These are phyloP conservation scores for Magnaporthiopsis rhizophila DNA, from an alignment of 2,329 filamentous ascomycete species.

Conservation along the genomic window DNA sequence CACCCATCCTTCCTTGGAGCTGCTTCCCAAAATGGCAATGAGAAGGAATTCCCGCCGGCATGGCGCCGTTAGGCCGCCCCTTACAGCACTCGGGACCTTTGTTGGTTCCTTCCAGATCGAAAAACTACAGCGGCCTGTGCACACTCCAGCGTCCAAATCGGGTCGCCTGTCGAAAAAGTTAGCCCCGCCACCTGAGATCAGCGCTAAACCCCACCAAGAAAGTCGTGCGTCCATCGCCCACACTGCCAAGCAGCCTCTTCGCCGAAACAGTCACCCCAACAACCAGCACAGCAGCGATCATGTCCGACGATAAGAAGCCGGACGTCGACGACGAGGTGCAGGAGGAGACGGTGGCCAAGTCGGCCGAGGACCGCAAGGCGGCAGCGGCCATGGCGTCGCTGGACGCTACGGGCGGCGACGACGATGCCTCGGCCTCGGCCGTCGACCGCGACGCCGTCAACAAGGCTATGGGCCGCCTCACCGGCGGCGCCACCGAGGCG, in stretches of 20 bases:
- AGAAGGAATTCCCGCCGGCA: no score
- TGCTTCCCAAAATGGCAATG: no score
- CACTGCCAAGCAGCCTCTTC: no score
- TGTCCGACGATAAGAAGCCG: conserved; percentile 54
- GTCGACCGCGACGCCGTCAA: conserved; percentile 63
- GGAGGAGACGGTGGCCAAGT: conserved; percentile 42
- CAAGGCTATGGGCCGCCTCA: conserved; percentile 62
- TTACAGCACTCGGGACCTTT: neutral
- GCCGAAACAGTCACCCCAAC: neutral
- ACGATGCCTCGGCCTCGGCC: conserved; percentile 39
- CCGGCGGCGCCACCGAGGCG: conserved; percentile 16
- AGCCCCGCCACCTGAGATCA: neutral
- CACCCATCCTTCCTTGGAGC: neutral
- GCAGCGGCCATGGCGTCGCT: conserved; percentile 65
- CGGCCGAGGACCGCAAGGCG: conserved; percentile 70
- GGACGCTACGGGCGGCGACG: conserved; percentile 44
- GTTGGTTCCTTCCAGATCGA: neutral
- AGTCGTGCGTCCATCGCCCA: neutral
- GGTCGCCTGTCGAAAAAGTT: neutral
- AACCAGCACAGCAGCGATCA: conserved; percentile 22
- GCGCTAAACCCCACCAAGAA: neutral
- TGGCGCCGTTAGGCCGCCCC: neutral
- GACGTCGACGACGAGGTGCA: conserved; percentile 49
- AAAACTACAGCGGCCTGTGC: neutral
- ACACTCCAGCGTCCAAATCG: neutral